phyloP scores from a whole-genome alignment of 179 eudicot genomes.

The Nepenthes alata region DNA sequence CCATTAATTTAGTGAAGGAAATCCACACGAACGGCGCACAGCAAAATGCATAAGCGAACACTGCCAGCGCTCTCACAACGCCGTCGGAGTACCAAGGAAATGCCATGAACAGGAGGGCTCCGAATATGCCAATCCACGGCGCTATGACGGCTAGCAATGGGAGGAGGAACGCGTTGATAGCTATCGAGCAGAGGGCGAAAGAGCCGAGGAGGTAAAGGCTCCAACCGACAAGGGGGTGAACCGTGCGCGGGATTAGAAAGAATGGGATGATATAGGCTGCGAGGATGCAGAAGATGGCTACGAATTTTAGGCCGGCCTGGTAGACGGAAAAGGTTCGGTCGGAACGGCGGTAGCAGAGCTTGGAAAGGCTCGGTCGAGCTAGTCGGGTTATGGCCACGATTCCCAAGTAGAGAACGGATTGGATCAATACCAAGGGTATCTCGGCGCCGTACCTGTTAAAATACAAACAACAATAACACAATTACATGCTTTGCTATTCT shows the following conservation, averaged over 20 bases:
- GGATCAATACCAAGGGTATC: constrained; percentile 45
- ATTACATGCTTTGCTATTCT: too few species aligned
- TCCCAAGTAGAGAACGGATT: constrained; percentile 46
- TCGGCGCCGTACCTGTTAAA: constrained; percentile 60
- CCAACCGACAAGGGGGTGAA: constrained; percentile 84
- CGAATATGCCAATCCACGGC: constrained; percentile 60
- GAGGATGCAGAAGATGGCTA: constrained; percentile 49
- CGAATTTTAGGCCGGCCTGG: constrained; percentile 37
- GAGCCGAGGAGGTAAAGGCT: constrained; percentile 62
- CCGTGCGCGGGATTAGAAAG: constrained; percentile 59
- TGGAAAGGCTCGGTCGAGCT: constrained; percentile 60
- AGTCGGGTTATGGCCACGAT: constrained; percentile 51
- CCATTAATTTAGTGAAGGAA: constrained; percentile 30
- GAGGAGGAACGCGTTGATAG: constrained; percentile 45
- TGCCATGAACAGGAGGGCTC: constrained; percentile 66
- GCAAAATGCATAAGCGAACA: constrained; percentile 57
- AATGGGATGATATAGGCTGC: constrained; percentile 60
- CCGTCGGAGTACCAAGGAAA: constrained; percentile 73
- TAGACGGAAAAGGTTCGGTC: constrained; percentile 42
- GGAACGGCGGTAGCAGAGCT: constrained; percentile 50
- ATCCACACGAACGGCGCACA: constrained; percentile 53
- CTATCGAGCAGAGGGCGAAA: constrained; percentile 41
- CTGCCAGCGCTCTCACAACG: constrained; percentile 51
- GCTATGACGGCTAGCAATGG: constrained; percentile 46
- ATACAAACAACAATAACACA: too few species aligned